phyloP scores from a whole-genome alignment of 805 yeast genomes.

The Zygosaccharomyces gambellarensis region DNA sequence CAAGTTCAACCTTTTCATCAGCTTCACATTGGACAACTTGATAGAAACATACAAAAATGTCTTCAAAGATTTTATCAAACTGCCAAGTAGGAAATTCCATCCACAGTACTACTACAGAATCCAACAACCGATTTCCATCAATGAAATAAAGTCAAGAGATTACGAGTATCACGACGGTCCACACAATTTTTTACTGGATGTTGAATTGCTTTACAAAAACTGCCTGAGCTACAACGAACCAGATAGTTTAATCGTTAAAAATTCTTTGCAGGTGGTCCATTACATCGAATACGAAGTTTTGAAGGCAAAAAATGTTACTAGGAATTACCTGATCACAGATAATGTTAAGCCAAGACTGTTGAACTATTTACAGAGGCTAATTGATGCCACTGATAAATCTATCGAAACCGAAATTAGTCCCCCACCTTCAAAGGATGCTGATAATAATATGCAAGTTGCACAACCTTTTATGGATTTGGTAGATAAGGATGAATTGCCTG shows the following conservation, averaged over 20 bases:
- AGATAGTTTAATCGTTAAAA: conserved; percentile 58
- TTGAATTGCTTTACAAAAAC: conserved; percentile 62
- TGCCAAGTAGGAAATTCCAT: conserved; percentile 69
- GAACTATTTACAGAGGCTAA: conserved; percentile 22
- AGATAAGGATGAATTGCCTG: conserved; percentile 66
- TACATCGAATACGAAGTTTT: conserved; percentile 50
- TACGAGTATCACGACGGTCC: conserved; percentile 31
- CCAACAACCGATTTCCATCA: conserved; percentile 60
- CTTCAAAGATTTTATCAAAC: conserved; percentile 53
- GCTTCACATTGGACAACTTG: conserved; percentile 29
- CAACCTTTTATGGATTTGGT: conserved; percentile 76
- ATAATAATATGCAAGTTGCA: conserved; percentile 39
- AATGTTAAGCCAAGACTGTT: conserved; percentile 22
- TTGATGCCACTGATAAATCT: conserved; percentile 29
- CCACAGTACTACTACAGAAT: conserved; percentile 76
- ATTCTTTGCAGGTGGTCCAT: conserved; percentile 53
- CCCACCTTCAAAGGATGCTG: conserved; percentile 17
- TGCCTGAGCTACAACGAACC: conserved; percentile 71
- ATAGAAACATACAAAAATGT: conserved; percentile 27
- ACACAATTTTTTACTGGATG: conserved; percentile 50
- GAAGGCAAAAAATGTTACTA: conserved; percentile 35
- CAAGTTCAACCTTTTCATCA: conserved; percentile 28
- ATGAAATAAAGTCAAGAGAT: conserved; percentile 49
- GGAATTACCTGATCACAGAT: conserved; percentile 29
- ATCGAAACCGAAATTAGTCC: conserved; percentile 19